Base-by-base conservation (phyloP, 148 eudicot species). In the Mesembryanthemum crystallinum region DNA sequence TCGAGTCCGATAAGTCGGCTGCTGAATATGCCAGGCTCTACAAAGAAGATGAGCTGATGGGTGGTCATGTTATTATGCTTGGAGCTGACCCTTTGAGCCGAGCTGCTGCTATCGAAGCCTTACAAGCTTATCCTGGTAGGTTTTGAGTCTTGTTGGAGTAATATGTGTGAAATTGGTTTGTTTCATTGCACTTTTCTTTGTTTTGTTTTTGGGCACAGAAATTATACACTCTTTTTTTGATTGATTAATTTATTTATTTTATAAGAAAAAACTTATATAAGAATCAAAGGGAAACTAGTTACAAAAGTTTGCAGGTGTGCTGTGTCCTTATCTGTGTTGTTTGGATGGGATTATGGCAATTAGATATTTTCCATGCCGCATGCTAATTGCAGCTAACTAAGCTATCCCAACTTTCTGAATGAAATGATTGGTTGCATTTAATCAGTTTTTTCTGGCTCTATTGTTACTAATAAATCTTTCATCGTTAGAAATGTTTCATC, bases 51-150 rank as follows among this genome's bases (percentile, higher is more conserved):
- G 89, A 82, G 61, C 96, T 93, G 75, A 73, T 78, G 54, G 97
- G 97, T 82, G 98, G 98, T 66, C 98, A 90, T 85, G 93, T 83
- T 69, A 89, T 92, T 64, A 92, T 92, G 98, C 88, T 93, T 73
- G 96, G 97, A 73, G 94, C 91, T 79, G 92, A 93, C 80, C 86
- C 90, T 68, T 85, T 88, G 72, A 93, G 98, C 81, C 83, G 78
- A 73, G 80, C 85, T 63, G 89, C 97, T 55, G 87, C 96, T 28
- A 75, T 87, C 39, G 87, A 88, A 69, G 96, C 98, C 12, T 81
- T 93, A 72, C 89, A 67, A 64, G 91, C 92, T 72, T 91, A 89
- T 85, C 96, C 94, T 54, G 98, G 96, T 93, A 79, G 55, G 74
- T 17, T 76, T 13, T 66, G 4, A 23, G 24, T 13, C 43, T 69